Base-by-base conservation (phyloP, 345 rosid species). In the Gossypium sturtianum region DNA sequence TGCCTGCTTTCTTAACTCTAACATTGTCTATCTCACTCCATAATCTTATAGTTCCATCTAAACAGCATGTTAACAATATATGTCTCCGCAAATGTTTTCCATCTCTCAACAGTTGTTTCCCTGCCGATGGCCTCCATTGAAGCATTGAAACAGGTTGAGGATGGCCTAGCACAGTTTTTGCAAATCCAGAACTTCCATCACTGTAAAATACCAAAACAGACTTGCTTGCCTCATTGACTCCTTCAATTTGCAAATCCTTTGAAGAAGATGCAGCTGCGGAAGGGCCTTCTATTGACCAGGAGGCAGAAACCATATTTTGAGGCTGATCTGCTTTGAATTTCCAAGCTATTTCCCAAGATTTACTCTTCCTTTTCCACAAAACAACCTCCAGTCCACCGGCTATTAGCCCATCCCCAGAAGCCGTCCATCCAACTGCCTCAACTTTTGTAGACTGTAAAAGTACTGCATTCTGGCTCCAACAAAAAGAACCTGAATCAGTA, bases 401-500 rank as follows among this genome's bases (percentile, higher is more conserved):
- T 75, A 94, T 53, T 22, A 94, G 83, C 77, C 98, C 98, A 77
- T 94, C 97, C 66, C 94, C 94, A 7, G 97, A 92, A 47, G 86
- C 87, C 3, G 98, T 87, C 98, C 98, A 94, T 75, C 81, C 78
- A 73, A 94, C 80, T 4, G 90, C 98, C 81, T 92, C 94, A 77
- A 92, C 94, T 70, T 85, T 87, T 43, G 90, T 76, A 62, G 81
- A 84, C 74, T 90, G 97, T 81, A 83, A 74, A 78, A 94, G 92
- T 70, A 87, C 84, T 64, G 89, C 90, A 87, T 84, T 90, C 97
- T 90, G 97, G 86, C 97, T 88, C 97, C 98, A 94, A 90, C 89
- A 88, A 90, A 94, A 90, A 89, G 97, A 94, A 89, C 97, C 97
- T 94, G 98, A 88, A 89, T 86, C 84, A 82, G 87, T 83, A 64